Percentiles rank a stretch among this genome's conserved stretches.
Conservation (phyloP, 768 basidiomycete genomes). For the Kwoniella newhampshirensis region DNA sequence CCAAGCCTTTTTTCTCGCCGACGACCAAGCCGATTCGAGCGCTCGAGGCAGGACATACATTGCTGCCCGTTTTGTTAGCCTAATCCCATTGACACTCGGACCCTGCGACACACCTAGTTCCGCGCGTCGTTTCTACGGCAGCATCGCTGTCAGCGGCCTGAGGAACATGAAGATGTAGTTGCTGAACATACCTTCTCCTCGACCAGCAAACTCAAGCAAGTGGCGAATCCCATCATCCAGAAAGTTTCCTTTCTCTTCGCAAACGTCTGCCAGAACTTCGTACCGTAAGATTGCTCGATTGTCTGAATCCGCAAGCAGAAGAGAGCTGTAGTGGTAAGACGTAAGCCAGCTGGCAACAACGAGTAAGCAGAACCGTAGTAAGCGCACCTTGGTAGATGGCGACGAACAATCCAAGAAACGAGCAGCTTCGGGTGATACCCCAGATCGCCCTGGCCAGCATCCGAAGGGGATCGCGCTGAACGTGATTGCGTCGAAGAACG, state of each 20-base stretch:
- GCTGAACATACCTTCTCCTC: conserved; percentile 65
- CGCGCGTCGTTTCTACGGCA: conserved; percentile 63
- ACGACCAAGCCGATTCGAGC: conserved; percentile 85
- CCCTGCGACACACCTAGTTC: conserved; percentile 73
- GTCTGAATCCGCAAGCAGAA: conserved; percentile 37
- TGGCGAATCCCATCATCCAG: conserved; percentile 69
- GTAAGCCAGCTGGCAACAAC: not conserved
- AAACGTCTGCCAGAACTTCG: conserved; percentile 58
- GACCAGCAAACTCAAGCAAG: conserved; percentile 76
- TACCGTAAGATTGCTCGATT: conserved; percentile 18
- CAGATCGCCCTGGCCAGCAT: conserved; percentile 66
- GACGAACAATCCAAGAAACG: conserved; percentile 82
- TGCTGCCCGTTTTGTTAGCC: conserved; percentile 27
- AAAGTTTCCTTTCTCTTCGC: conserved; percentile 70
- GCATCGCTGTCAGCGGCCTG: not conserved
- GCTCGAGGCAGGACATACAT: conserved; percentile 70
- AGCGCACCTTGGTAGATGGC: conserved; percentile 73
- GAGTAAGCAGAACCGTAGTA: not conserved
- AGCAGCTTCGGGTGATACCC: conserved; percentile 78
- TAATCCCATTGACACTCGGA: not conserved
- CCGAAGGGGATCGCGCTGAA: conserved; percentile 65
- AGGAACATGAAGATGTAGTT: not conserved
- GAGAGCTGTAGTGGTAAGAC: no score
- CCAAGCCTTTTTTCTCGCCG: conserved; percentile 70
- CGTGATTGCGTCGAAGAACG: conserved; percentile 71